Conservation (phyloP, 345 rosid genomes). For the Hirschfeldia incana region DNA sequence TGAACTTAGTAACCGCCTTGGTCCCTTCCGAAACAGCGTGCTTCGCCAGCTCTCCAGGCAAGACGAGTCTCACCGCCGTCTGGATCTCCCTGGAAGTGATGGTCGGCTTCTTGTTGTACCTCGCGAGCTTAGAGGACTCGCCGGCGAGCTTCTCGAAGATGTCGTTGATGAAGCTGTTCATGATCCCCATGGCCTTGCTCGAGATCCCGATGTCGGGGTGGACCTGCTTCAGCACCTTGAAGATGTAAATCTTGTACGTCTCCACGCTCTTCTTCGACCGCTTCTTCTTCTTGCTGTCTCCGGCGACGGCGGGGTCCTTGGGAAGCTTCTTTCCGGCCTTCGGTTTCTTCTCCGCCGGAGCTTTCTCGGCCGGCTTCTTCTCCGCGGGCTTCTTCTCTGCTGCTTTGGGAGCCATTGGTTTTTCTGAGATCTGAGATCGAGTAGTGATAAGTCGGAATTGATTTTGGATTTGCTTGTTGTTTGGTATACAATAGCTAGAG, state of each 20-base stretch:
- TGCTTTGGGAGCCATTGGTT: constrained; percentile 45
- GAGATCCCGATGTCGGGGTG: constrained; percentile 68
- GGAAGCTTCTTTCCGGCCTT: constrained; percentile 88
- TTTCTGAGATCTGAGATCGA: constrained; percentile 21
- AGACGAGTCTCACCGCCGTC: constrained; percentile 74
- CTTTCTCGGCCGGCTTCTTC: constrained; percentile 77
- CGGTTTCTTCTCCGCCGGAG: constrained; percentile 87
- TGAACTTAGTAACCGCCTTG: constrained; percentile 77
- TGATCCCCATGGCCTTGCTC: constrained; percentile 76
- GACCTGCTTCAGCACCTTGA: constrained; percentile 65
- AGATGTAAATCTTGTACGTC: constrained; percentile 91
- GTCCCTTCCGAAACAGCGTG: constrained; percentile 87
- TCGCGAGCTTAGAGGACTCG: constrained; percentile 73
- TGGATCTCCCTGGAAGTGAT: constrained; percentile 83
- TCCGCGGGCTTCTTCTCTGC: constrained; percentile 76
- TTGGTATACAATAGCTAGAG: not conserved
- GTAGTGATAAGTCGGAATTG: not conserved
- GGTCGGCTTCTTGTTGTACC: constrained; percentile 86
- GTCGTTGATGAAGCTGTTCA: constrained; percentile 78
- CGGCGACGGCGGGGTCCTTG: constrained; percentile 52
- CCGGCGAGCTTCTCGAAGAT: constrained; percentile 71
- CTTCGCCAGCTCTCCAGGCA: constrained; percentile 79
- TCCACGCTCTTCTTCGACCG: constrained; percentile 62
- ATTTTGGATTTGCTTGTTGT: not conserved
- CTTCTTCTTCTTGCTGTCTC: constrained; percentile 73